These are phyloP conservation scores for Eimeria acervulina DNA, from an alignment of 169 alveolate species.

Conservation along the genomic window DNA sequence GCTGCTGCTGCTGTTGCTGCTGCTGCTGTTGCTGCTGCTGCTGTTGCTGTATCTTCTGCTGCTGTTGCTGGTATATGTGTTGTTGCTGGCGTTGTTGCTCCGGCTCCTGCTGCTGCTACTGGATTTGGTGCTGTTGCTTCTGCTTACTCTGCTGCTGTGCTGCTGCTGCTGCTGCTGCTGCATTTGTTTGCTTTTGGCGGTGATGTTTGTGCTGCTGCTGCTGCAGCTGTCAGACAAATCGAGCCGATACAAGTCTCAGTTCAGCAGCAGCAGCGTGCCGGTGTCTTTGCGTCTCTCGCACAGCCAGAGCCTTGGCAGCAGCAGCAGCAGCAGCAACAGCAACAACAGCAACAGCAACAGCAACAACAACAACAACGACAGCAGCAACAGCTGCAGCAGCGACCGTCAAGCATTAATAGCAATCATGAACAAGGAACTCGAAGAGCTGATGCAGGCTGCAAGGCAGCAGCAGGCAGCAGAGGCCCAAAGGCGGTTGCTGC, in stretches of 20 bases:
- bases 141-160: background rate
- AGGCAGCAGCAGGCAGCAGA: constrained; percentile 49
- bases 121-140: background rate
- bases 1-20: constrained; percentile 25
- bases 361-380: background rate
- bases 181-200: background rate
- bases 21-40: background rate
- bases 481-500: constrained; percentile 14
- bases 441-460: constrained; percentile 16
- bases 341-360: constrained; percentile 60
- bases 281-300: constrained; percentile 39
- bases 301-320: constrained; percentile 64
- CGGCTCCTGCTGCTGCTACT: background rate
- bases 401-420: background rate
- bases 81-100: background rate
- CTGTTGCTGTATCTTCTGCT: background rate
- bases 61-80: background rate
- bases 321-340: constrained; percentile 78
- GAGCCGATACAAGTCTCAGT: background rate
- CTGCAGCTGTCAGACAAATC: constrained; percentile 29
- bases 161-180: constrained; percentile 1
- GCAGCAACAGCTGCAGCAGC: constrained; percentile 32
- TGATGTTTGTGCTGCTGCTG: background rate
- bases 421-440: background rate
- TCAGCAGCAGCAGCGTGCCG: constrained; percentile 46